Evolutionary conservation across 169 alveolate genomes (phyloP).

Genomic region (Besnoitia besnoiti): DNA sequence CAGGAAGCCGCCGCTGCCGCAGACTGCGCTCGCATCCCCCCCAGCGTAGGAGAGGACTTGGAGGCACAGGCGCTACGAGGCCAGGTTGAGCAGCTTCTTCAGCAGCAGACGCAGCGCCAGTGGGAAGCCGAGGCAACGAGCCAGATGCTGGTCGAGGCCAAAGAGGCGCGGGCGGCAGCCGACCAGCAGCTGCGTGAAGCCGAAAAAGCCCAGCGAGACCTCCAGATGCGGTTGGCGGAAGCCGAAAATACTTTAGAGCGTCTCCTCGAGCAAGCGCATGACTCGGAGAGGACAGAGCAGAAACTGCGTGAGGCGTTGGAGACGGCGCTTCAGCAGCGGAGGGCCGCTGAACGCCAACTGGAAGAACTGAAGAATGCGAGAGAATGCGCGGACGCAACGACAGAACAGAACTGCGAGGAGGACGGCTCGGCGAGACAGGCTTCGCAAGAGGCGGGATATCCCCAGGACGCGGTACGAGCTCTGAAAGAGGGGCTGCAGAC

Average conservation of each 20-base stretch:
- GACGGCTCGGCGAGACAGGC: background rate
- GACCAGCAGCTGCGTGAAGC: background rate
- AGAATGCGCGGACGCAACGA: no score
- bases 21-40: background rate
- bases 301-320: background rate
- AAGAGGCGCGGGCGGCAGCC: background rate
- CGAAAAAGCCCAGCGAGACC: background rate
- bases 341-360: background rate
- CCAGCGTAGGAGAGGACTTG: background rate
- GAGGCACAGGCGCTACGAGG: background rate
- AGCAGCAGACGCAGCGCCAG: background rate
- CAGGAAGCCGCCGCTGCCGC: background rate
- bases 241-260: background rate
- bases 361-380: background rate
- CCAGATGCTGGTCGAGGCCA: background rate
- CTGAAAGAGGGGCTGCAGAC: background rate
- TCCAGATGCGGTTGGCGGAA: background rate
- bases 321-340: background rate
- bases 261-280: background rate
- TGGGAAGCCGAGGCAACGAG: background rate
- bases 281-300: background rate
- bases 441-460: background rate
- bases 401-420: background rate
- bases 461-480: background rate
- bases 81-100: background rate